A percentile compares a stretch with the other conserved stretches of the same genome.
Conservation (phyloP, 2,329 filamentous ascomycete genomes). For the Aspergillus eucalypticola region DNA sequence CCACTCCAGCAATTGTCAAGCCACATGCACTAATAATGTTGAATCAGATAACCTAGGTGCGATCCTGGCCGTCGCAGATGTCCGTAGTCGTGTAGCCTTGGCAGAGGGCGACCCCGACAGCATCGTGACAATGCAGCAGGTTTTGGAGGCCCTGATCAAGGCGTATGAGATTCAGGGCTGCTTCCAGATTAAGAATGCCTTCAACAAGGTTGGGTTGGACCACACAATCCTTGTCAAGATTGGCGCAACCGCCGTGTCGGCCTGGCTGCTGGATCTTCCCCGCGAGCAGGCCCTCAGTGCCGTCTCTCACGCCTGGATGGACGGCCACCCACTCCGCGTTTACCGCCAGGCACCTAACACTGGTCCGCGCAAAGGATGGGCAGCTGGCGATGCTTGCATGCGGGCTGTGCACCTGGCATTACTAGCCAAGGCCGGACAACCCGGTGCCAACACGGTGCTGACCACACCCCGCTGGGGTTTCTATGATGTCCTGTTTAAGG, state of each 20-base stretch:
- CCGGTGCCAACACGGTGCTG: constrained; percentile 32
- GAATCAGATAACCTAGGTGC: constrained; percentile 42
- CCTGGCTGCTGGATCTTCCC: constrained; percentile 39
- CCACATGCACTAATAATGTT: too few species aligned
- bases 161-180: constrained; percentile 48
- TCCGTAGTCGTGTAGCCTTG: constrained; percentile 25
- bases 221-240: constrained; percentile 47
- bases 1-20: too few species aligned
- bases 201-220: constrained; percentile 45
- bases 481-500: constrained; percentile 27
- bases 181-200: constrained; percentile 39
- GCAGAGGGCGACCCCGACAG: neutral
- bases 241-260: constrained; percentile 41
- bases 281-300: constrained; percentile 37
- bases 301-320: constrained; percentile 44
- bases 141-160: constrained; percentile 41
- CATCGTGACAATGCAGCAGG: constrained; percentile 33
- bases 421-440: constrained; percentile 30
- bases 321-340: constrained; percentile 38
- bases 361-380: constrained; percentile 46
- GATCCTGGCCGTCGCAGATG: constrained; percentile 39
- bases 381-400: constrained; percentile 44
- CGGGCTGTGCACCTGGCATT: constrained; percentile 42
- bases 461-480: constrained; percentile 41
- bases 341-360: constrained; percentile 40